A percentile compares a stretch with the other conserved stretches of the same genome.
Conservation (phyloP, 1,284 basidiomycete species). For the Phellopilus nigrolimitatus region DNA sequence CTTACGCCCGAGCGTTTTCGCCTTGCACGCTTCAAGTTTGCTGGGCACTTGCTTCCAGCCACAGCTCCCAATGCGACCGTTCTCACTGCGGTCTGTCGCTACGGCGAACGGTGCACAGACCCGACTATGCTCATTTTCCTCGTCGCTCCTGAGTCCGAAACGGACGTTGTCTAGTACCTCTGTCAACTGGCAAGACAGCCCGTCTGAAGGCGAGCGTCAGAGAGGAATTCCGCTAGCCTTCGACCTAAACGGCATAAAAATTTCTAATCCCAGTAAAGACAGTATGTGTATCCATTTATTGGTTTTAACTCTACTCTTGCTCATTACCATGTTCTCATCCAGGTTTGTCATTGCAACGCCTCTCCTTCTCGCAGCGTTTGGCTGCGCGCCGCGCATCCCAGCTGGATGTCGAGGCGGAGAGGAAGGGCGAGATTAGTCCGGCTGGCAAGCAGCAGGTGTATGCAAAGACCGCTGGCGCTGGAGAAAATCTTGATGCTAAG, state of each 20-base stretch:
- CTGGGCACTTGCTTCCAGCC: constrained; percentile 23
- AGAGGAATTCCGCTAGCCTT: constrained; percentile 17
- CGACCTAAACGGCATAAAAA: constrained; percentile 14
- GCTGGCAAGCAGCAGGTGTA: too few relatives aligned
- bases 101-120: constrained; percentile 58
- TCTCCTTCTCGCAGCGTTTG: neutral
- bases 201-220: neutral
- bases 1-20: too few relatives aligned
- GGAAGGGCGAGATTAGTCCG: neutral
- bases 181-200: neutral
- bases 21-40: neutral
- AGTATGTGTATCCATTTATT: neutral
- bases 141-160: constrained; percentile 49
- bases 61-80: constrained; percentile 48
- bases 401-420: neutral
- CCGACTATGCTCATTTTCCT: constrained; percentile 51
- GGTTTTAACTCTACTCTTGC: neutral
- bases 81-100: constrained; percentile 33
- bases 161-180: constrained; percentile 35
- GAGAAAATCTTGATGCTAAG: too few relatives aligned
- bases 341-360: neutral
- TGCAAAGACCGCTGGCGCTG: too few relatives aligned
- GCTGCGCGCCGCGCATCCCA: neutral
- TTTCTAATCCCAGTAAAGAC: neutral
- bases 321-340: too few relatives aligned